A percentile compares a stretch with the other conserved stretches of the same genome.
These are phyloP conservation scores for Eucalyptus victrix DNA, from an alignment of 345 rosid species.

Conservation along the genomic window DNA sequence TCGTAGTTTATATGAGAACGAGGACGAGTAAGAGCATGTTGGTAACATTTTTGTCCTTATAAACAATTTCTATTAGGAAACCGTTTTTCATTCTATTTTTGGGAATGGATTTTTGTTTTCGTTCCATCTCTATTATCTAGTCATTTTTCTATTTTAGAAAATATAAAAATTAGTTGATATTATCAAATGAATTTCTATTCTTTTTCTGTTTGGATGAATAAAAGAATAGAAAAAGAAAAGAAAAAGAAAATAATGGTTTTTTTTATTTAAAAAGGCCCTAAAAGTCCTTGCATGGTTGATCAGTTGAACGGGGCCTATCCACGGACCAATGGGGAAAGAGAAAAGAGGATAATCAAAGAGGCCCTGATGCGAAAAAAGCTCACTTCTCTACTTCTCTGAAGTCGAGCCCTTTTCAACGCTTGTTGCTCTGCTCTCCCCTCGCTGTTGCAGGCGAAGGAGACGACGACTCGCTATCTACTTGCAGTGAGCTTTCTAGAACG, in stretches of 20 bases:
- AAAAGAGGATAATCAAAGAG: not conserved
- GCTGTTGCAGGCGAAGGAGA: not conserved
- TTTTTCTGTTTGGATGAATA: too few species aligned
- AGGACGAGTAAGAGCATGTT: not conserved
- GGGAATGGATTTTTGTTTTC: too few species aligned
- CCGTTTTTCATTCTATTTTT: too few species aligned
- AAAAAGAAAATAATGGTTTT: too few species aligned
- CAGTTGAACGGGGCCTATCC: not conserved
- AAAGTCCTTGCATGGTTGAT: not conserved
- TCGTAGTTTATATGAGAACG: not conserved
- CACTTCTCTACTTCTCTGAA: not conserved
- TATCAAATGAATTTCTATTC: fast-evolving
- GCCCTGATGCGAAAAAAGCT: not conserved
- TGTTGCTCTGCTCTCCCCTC: not conserved
- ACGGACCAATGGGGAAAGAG: not conserved
- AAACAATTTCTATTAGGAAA: too few species aligned
- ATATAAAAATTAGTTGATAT: too few species aligned
- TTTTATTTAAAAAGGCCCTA: not conserved
- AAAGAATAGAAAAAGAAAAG: too few species aligned
- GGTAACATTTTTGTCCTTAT: too few species aligned
- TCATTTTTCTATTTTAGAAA: too few species aligned
- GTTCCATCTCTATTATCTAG: fast-evolving
- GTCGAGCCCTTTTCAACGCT: not conserved
- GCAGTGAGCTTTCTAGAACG: not conserved
- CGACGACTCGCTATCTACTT: not conserved